These are phyloP conservation scores for Rhinocladiella similis DNA, from an alignment of 2,329 filamentous ascomycete genomes.

Conservation along the genomic window DNA sequence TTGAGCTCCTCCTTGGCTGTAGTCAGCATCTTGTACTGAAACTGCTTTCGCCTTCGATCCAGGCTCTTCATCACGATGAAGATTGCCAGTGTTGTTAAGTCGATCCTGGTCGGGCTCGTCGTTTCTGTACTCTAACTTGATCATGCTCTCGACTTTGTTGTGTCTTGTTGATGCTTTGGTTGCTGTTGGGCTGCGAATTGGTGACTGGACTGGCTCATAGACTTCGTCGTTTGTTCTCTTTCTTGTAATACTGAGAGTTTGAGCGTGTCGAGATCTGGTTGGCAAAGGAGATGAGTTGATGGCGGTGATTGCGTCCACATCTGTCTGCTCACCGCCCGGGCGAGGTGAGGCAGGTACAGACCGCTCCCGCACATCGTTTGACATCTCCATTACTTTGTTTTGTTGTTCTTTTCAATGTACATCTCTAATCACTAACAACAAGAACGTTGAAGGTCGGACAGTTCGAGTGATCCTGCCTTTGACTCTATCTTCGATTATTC, in stretches of 20 bases:
- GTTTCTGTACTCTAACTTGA: too few species aligned
- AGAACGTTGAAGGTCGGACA: slow-evolving; percentile 4
- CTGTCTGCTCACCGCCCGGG: slow-evolving; percentile 8
- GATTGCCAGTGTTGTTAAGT: too few species aligned
- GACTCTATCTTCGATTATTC: neutral
- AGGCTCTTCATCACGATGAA: too few species aligned
- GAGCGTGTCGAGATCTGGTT: slow-evolving; percentile 8
- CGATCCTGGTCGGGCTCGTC: too few species aligned
- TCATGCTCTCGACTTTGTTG: neutral
- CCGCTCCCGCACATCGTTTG: neutral
- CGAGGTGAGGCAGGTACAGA: neutral
- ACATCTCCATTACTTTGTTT: slow-evolving; percentile 9
- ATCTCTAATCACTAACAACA: neutral
- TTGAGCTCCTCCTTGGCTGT: too few species aligned
- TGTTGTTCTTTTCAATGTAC: neutral
- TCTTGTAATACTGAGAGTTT: slow-evolving; percentile 8
- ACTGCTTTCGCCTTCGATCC: neutral
- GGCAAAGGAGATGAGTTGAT: slow-evolving; percentile 19
- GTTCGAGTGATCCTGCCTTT: neutral
- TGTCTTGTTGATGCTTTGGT: slow-evolving; percentile 1
- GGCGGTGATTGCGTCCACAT: slow-evolving; percentile 1
- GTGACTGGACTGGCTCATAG: slow-evolving; percentile 14
- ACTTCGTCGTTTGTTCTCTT: slow-evolving; percentile 26
- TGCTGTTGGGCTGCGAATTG: slow-evolving; percentile 11
- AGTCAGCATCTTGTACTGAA: neutral